These are phyloP conservation scores for Penicillium coffeae DNA, from an alignment of 495 filamentous ascomycete species.

Conservation along the genomic window DNA sequence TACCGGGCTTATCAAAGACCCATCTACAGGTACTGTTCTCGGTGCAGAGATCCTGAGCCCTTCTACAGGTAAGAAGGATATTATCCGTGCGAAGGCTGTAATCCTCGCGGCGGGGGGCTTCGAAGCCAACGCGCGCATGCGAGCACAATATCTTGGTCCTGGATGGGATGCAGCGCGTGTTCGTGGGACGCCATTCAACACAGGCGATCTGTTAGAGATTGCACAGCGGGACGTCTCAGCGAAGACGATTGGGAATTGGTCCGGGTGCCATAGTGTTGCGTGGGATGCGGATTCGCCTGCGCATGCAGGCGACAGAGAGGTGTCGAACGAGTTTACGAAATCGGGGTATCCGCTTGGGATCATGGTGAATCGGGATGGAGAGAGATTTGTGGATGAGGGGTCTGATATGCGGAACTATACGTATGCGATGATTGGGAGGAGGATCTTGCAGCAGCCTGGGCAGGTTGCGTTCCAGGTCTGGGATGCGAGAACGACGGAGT, in stretches of 20 bases:
- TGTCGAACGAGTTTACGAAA: conserved; percentile 64
- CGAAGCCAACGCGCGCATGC: conserved; percentile 52
- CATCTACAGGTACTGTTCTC: conserved; percentile 29
- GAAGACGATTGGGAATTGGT: conserved; percentile 52
- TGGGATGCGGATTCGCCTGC: conserved; percentile 59
- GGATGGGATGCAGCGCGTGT: conserved; percentile 59
- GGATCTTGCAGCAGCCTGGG: conserved; percentile 52
- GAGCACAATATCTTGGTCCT: conserved; percentile 55
- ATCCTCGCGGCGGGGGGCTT: conserved; percentile 61
- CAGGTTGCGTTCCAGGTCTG: conserved; percentile 60
- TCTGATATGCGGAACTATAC: conserved; percentile 60
- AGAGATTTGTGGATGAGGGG: conserved; percentile 62
- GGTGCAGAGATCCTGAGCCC: conserved; percentile 8
- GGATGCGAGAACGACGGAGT: conserved; percentile 45
- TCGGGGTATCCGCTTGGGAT: conserved; percentile 62
- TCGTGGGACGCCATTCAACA: conserved; percentile 59
- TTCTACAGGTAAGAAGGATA: neutral
- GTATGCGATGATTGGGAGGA: conserved; percentile 57
- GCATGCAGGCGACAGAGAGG: conserved; percentile 45
- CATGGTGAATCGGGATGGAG: conserved; percentile 55
- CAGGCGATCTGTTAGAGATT: conserved; percentile 48
- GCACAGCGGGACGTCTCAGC: conserved; percentile 48
- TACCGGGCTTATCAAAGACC: conserved; percentile 34
- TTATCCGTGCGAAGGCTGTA: conserved; percentile 37
- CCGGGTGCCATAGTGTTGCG: conserved; percentile 56